phyloP scores from a whole-genome alignment of 2,329 filamentous ascomycete genomes.

The Aspergillus phoenicis region DNA sequence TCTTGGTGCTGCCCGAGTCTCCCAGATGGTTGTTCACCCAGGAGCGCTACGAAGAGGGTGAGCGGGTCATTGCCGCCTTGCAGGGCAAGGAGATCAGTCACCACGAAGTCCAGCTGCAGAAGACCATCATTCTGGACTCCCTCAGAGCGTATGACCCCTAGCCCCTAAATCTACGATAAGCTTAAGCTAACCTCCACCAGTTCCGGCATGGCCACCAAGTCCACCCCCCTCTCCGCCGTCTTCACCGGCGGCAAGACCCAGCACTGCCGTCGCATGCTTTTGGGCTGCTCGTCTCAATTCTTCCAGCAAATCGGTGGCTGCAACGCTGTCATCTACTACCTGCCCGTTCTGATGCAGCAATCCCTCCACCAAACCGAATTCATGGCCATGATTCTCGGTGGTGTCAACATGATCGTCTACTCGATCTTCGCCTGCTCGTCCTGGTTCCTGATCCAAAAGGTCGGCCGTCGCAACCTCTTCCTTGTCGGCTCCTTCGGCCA shows the following conservation, averaged over 20 bases:
- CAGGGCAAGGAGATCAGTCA: conserved; percentile 29
- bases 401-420: conserved; percentile 33
- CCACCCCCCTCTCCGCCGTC: conserved; percentile 26
- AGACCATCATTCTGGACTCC: conserved; percentile 63
- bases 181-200: conserved; percentile 31
- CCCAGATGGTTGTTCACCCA: conserved; percentile 58
- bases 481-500: conserved; percentile 38
- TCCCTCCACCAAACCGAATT: conserved; percentile 31
- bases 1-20: conserved; percentile 51
- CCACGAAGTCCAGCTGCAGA: conserved; percentile 46
- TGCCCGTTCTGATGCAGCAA: conserved; percentile 48
- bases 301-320: conserved; percentile 52
- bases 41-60: conserved; percentile 51
- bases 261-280: conserved; percentile 33
- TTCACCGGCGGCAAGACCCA: conserved; percentile 37
- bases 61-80: conserved; percentile 52
- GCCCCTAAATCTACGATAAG: conserved; percentile 16
- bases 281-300: conserved; percentile 36
- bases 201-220: conserved; percentile 26
- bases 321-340: conserved; percentile 51
- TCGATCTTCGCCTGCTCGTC: conserved; percentile 31
- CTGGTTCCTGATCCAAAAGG: conserved; percentile 36
- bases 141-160: conserved; percentile 43
- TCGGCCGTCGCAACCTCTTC: conserved; percentile 45
- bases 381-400: conserved; percentile 30